Evolutionary conservation across 768 basidiomycete species (phyloP), one percentile per base, ranked within the genome.

Genomic region (Wakefieldia striispora): DNA sequence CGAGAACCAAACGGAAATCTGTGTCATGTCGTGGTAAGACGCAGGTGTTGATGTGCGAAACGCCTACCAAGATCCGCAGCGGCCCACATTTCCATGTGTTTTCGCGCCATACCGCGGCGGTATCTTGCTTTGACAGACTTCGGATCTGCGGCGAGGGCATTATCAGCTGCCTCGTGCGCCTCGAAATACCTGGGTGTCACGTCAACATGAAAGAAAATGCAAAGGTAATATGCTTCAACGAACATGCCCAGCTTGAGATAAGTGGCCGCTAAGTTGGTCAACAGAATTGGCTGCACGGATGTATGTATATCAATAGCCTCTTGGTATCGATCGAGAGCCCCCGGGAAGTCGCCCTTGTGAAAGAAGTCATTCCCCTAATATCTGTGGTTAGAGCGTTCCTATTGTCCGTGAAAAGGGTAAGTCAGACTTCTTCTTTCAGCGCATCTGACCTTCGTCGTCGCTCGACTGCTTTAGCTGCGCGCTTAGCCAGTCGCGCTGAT

Each of bases 311-410:
- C 33, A 2, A 72, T 66, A 0, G 78, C 78, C 2, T 54, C 60
- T 24, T 69, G 68, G 55, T 79, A 81, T 41, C 66, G 65, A 1
- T 68, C 62, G 3, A 75, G 64, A 1, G 77, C 75, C 10, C 70
- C 65, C 1, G 50, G 54, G 56, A 67, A 76, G 40, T 72, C 50
- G 2, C 67, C 71, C 5, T 59, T 43, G 34, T 64, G 70, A 69
- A 76, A 79, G 12, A 69, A 60, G 11, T 54, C 46, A 39, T 79
- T 79, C 8, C 80, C 79, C 77, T 80, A 21, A 44, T 26, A 11
- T 27, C 27, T 2, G 6, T 13, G 4, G 26, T 4, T 0, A 26
- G 38, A 6, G 27, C 12, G 4, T 9, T 13, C n/a, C n/a, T 1
- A 1, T 23, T 10, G 24, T 21, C 3, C 6, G 16, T 3, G 24